A percentile compares a stretch with the other conserved stretches of the same genome.
phyloP scores from a whole-genome alignment of 352 stramenopile species.

The Phytophthora uliginosa region DNA sequence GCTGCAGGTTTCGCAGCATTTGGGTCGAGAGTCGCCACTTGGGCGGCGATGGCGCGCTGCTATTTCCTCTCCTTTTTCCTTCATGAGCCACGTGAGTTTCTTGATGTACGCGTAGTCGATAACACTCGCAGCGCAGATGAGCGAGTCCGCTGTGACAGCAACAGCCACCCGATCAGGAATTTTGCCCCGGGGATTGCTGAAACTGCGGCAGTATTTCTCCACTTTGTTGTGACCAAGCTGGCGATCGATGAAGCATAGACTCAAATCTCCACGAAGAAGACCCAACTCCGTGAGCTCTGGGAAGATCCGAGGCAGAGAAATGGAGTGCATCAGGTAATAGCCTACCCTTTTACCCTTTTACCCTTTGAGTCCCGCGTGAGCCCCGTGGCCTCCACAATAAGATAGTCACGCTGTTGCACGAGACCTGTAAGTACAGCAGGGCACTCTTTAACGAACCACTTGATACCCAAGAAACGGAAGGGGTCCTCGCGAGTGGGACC shows the following conservation, averaged over 20 bases:
- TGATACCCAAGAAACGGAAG: slow-evolving; percentile 58
- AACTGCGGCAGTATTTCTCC: slow-evolving; percentile 54
- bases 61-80: slow-evolving; percentile 17
- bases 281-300: slow-evolving; percentile 39
- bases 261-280: slow-evolving; percentile 47
- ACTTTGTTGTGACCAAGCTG: slow-evolving; percentile 38
- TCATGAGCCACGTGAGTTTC: slow-evolving; percentile 49
- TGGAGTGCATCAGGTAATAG: slow-evolving; percentile 54
- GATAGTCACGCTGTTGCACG: slow-evolving; percentile 54
- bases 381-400: slow-evolving; percentile 30
- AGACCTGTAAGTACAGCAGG: slow-evolving; percentile 35
- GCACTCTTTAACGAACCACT: slow-evolving; percentile 61
- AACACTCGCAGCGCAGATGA: slow-evolving; percentile 23
- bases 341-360: slow-evolving; percentile 38
- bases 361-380: slow-evolving; percentile 36
- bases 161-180: slow-evolving; percentile 34
- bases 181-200: slow-evolving; percentile 40
- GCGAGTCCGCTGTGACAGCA: slow-evolving; percentile 24
- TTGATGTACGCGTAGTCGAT: slow-evolving; percentile 58
- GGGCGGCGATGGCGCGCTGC: background rate
- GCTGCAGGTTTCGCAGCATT: background rate
- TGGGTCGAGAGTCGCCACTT: background rate
- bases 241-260: slow-evolving; percentile 50
- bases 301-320: slow-evolving; percentile 31
- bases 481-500: slow-evolving; percentile 45